These are phyloP conservation scores for Penstemon davidsonii DNA, from an alignment of 257 asterid species.

Conservation along the genomic window DNA sequence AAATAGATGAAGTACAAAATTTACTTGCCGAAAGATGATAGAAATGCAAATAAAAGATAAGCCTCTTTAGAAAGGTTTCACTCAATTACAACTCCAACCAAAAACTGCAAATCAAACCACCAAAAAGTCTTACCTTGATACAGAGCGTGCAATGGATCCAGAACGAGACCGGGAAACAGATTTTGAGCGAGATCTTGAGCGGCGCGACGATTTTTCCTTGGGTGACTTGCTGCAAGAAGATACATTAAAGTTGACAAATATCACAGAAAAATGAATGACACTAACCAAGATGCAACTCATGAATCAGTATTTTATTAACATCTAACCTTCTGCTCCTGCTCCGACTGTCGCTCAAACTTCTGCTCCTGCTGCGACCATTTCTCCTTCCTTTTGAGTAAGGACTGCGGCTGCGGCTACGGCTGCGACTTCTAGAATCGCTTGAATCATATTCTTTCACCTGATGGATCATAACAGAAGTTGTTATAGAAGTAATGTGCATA, in stretches of 20 bases:
- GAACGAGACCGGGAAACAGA: conserved; percentile 51
- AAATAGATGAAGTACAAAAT: neutral
- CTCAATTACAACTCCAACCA: neutral
- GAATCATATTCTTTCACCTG: conserved; percentile 93
- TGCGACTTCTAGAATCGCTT: conserved; percentile 68
- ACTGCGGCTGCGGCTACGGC: conserved; percentile 69
- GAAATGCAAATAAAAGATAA: neutral
- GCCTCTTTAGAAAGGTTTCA: neutral
- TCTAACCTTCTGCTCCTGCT: conserved; percentile 83
- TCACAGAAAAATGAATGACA: neutral
- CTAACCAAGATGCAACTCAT: conserved; percentile 3
- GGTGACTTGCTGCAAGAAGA: conserved; percentile 83
- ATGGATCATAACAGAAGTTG: conserved; percentile 20
- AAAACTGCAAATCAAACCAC: conserved; percentile 13
- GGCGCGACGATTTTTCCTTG: conserved; percentile 66
- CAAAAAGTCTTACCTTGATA: conserved; percentile 58
- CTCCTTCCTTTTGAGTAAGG: conserved; percentile 74
- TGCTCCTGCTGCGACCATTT: conserved; percentile 64
- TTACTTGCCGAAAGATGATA: neutral
- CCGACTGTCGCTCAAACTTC: conserved; percentile 62
- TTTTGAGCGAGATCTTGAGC: conserved; percentile 70
- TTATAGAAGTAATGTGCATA: neutral
- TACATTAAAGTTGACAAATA: conserved; percentile 15
- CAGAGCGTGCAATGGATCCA: conserved; percentile 54
- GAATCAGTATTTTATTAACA: conserved; percentile 18